Evolutionary conservation across 352 stramenopile species (phyloP).

Genomic region (Globisporangium cederbergense): DNA sequence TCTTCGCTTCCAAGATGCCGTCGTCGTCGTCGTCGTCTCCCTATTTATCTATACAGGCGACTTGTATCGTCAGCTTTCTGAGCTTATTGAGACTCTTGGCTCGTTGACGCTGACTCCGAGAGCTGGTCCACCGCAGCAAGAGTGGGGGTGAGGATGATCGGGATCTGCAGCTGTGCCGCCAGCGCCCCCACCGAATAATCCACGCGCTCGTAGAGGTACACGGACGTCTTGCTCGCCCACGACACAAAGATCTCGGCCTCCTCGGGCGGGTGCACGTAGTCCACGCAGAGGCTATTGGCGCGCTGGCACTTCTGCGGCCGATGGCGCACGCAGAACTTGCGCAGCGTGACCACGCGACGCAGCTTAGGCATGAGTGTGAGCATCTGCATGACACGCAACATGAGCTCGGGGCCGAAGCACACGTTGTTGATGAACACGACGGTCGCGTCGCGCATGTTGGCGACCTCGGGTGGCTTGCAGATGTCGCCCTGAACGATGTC

Average conservation of each 20-base stretch:
- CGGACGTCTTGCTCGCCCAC: conserved; percentile 71
- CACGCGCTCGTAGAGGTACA: conserved; percentile 71
- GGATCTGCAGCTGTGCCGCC: conserved; percentile 28
- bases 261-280: conserved; percentile 67
- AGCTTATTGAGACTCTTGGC: background rate
- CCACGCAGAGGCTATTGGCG: conserved; percentile 50
- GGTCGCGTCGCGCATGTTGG: conserved; percentile 64
- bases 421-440: conserved; percentile 89
- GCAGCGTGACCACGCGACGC: conserved; percentile 64
- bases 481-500: conserved; percentile 75
- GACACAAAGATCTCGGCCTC: conserved; percentile 74
- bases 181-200: conserved; percentile 41
- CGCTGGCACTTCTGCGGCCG: conserved; percentile 56
- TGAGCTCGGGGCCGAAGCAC: conserved; percentile 71
- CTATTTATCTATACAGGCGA: background rate
- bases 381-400: conserved; percentile 68
- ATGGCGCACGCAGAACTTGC: conserved; percentile 80
- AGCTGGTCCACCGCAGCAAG: background rate
- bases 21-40: background rate
- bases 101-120: background rate
- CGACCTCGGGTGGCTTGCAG: conserved; percentile 45
- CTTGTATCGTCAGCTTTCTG: background rate
- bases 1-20: background rate
- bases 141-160: background rate
- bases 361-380: conserved; percentile 61